Evolutionary conservation across 2,329 filamentous ascomycete species (phyloP).

Genomic region (Nigrospora oryzae): DNA sequence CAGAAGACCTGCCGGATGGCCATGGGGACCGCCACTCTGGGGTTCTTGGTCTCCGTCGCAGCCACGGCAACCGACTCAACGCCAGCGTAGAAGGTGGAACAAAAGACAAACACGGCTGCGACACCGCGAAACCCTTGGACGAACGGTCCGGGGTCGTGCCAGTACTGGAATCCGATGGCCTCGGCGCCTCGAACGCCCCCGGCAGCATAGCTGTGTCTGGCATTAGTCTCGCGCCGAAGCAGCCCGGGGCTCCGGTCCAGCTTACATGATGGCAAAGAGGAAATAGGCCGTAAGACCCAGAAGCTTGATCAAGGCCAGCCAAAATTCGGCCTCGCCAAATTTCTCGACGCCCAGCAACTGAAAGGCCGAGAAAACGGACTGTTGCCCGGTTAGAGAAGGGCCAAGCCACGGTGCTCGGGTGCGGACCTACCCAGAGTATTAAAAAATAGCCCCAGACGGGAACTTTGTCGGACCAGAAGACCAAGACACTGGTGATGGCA

Average conservation of each 20-base stretch:
- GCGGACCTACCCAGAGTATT: slow-evolving; percentile 55
- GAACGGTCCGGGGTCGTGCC: slow-evolving; percentile 64
- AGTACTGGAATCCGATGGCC: slow-evolving; percentile 61
- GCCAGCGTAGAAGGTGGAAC: slow-evolving; percentile 63
- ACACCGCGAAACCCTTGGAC: slow-evolving; percentile 59
- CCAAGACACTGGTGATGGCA: slow-evolving; percentile 56
- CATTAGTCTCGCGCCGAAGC: slow-evolving; percentile 2
- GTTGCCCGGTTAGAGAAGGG: neutral
- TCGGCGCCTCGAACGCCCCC: slow-evolving; percentile 57
- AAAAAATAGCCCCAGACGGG: slow-evolving; percentile 63
- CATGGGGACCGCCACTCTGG: slow-evolving; percentile 43
- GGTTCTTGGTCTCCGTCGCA: slow-evolving; percentile 52
- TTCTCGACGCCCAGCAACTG: slow-evolving; percentile 65
- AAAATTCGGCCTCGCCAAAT: slow-evolving; percentile 75
- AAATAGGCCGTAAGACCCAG: slow-evolving; percentile 63
- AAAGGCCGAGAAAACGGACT: slow-evolving; percentile 53
- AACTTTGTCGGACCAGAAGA: slow-evolving; percentile 54
- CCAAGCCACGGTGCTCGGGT: neutral
- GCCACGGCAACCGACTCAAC: slow-evolving; percentile 54
- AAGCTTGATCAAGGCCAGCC: slow-evolving; percentile 67
- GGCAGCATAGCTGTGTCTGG: slow-evolving; percentile 46
- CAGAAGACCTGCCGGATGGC: slow-evolving; percentile 54
- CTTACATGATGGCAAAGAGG: slow-evolving; percentile 59
- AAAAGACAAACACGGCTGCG: slow-evolving; percentile 59
- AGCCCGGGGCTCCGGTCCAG: neutral